phyloP scores from a whole-genome alignment of 371 early-diverging fungal genomes.

The Apophysomyces trapeziformis region DNA sequence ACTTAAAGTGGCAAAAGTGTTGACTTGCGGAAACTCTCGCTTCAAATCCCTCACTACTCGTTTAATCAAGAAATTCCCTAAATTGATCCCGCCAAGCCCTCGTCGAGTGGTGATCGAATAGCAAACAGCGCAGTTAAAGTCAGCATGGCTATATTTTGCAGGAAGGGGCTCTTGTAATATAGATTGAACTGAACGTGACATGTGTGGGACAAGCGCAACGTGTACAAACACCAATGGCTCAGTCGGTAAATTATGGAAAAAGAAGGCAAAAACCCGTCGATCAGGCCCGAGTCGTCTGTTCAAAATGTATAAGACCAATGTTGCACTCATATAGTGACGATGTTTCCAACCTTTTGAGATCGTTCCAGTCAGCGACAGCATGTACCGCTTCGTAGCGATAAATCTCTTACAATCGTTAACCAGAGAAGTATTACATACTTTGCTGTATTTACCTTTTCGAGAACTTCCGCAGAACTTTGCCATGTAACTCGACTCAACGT shows the following conservation, averaged over 20 bases:
- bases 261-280: slow-evolving; percentile 80
- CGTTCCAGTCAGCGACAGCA: slow-evolving; percentile 72
- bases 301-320: neutral
- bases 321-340: neutral
- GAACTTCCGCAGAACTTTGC: slow-evolving; percentile 72
- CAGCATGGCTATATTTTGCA: slow-evolving; percentile 22
- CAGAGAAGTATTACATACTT: neutral
- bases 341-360: slow-evolving; percentile 65
- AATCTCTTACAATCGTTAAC: slow-evolving; percentile 43
- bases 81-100: slow-evolving; percentile 80
- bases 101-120: slow-evolving; percentile 89
- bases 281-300: slow-evolving; percentile 73
- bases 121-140: slow-evolving; percentile 74
- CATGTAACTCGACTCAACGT: slow-evolving; percentile 80
- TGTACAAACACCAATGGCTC: slow-evolving; percentile 88
- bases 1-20: slow-evolving; percentile 83
- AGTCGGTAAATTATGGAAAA: slow-evolving; percentile 68
- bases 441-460: slow-evolving; percentile 70
- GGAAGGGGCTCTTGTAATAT: slow-evolving; percentile 67
- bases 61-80: slow-evolving; percentile 89
- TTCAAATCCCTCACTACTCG: slow-evolving; percentile 77
- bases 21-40: slow-evolving; percentile 62
- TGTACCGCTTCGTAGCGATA: slow-evolving; percentile 86
- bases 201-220: slow-evolving; percentile 66
- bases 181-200: slow-evolving; percentile 63